A percentile compares a stretch with the other conserved stretches of the same genome.
These are phyloP conservation scores for Capronia epimyces DNA, from an alignment of 2,329 filamentous ascomycete species.

Conservation along the genomic window DNA sequence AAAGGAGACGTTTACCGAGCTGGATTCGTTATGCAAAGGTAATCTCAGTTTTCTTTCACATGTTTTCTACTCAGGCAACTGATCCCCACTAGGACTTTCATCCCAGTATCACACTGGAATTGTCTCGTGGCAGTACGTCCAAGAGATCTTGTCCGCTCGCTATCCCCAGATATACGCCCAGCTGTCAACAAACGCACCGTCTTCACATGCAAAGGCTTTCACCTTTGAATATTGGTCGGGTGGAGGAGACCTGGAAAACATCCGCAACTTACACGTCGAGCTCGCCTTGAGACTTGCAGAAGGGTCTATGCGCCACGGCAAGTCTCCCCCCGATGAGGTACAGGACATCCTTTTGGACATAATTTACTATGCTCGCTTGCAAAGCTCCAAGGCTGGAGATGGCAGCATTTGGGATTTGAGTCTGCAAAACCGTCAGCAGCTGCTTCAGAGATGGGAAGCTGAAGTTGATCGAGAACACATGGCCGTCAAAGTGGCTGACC, in stretches of 20 bases:
- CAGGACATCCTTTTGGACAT: slow-evolving; percentile 15
- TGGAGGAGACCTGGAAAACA: slow-evolving; percentile 29
- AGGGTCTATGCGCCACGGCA: neutral
- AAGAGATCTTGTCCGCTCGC: slow-evolving; percentile 6
- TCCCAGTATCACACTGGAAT: slow-evolving; percentile 10
- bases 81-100: slow-evolving; percentile 4
- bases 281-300: slow-evolving; percentile 18
- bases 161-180: slow-evolving; percentile 20
- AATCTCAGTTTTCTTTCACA: too few species aligned
- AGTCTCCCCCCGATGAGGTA: slow-evolving; percentile 5
- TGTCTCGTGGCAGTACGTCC: slow-evolving; percentile 19
- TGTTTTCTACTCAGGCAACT: too few species aligned
- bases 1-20: slow-evolving; percentile 9
- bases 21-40: slow-evolving; percentile 19
- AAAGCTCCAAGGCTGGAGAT: slow-evolving; percentile 11
- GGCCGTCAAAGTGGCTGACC: slow-evolving; percentile 8
- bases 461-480: slow-evolving; percentile 19
- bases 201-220: slow-evolving; percentile 20
- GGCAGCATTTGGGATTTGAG: slow-evolving; percentile 24
- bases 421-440: slow-evolving; percentile 14
- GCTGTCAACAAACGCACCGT: slow-evolving; percentile 9
- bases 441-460: slow-evolving; percentile 22
- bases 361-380: slow-evolving; percentile 9
- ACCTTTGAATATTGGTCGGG: slow-evolving; percentile 30
- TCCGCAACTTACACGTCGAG: slow-evolving; percentile 28